phyloP scores from a whole-genome alignment of 352 stramenopile genomes.

The Elongisporangium undulatum region DNA sequence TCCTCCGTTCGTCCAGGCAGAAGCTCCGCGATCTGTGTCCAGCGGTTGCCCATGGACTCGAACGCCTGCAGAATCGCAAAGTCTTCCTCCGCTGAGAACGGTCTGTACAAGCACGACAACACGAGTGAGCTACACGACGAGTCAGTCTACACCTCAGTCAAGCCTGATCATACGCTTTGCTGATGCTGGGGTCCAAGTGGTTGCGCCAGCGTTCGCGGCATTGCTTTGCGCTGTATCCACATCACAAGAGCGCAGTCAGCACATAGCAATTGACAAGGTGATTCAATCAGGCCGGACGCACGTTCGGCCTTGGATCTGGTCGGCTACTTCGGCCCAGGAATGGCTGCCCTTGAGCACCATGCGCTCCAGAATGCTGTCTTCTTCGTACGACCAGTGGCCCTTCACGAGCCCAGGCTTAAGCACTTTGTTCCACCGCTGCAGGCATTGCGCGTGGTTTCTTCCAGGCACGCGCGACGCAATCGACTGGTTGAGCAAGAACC shows the following conservation, averaged over 20 bases:
- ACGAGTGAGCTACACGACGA: slow-evolving; percentile 1
- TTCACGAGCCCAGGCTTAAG: slow-evolving; percentile 90
- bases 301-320: slow-evolving; percentile 57
- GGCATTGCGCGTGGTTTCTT: slow-evolving; percentile 68
- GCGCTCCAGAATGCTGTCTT: slow-evolving; percentile 85
- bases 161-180: slow-evolving; percentile 50
- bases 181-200: slow-evolving; percentile 93
- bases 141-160: not conserved
- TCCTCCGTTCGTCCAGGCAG: slow-evolving; percentile 86
- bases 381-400: slow-evolving; percentile 89
- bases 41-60: slow-evolving; percentile 91
- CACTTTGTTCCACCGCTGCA: slow-evolving; percentile 85
- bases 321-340: slow-evolving; percentile 63
- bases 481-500: slow-evolving; percentile 9
- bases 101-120: slow-evolving; percentile 19
- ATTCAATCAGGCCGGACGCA: slow-evolving; percentile 12
- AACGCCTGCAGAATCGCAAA: slow-evolving; percentile 91
- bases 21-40: slow-evolving; percentile 90
- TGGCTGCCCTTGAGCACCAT: slow-evolving; percentile 74
- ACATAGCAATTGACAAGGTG: slow-evolving; percentile 1
- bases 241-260: slow-evolving; percentile 25
- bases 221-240: slow-evolving; percentile 82
- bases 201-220: slow-evolving; percentile 96
- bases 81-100: slow-evolving; percentile 91
- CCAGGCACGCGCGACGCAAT: slow-evolving; percentile 58